Evolutionary conservation across 169 alveolate genomes (phyloP), one percentile per base, ranked within the genome.

Genomic region (Perkinsus olseni): DNA sequence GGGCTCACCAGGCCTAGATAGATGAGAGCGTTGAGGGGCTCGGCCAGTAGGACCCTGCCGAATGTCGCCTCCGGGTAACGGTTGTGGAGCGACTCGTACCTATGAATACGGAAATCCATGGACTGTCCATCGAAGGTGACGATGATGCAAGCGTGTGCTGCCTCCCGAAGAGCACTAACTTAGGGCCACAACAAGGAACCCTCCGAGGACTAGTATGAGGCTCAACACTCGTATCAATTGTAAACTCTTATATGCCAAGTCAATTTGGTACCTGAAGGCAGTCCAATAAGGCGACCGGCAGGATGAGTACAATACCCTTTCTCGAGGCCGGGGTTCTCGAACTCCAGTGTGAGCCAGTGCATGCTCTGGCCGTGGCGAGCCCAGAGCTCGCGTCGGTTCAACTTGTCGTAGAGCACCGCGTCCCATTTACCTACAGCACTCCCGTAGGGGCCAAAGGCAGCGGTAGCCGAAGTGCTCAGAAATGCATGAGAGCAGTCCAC

Each of bases 321-420:
- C 17, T 62, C 82, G 37, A 62, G 82, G 82, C 82, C 82, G 31
- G 82, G 82, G 82, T 62, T 62, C 34, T 62, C 93, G 74, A 91
- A 91, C 50, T 91, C 93, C 74, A 91, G 93, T 34, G 93, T 91
- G 36, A 91, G 74, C 39, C 48, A 40, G n/a, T 91, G 93, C 93
- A 91, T 91, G 74, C 74, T 38, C n/a, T 36, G 40, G 31, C 93
- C 93, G 39, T 91, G 62, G 31, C 93, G 93, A 17, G 40, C 50
- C 93, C 93, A 91, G 38, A 38, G 13, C 74, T 91, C 93, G 34
- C 37, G 48, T 0, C 93, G 93, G 82, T 91, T 48, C 74, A 91
- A 36, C 93, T 62, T 62, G 82, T 62, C 82, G 34, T 62, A 62
- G 82, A 62, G 82, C 0, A 62, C 82, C 10, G 82, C 82, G 17